Evolutionary conservation across 1,139 yeast species (phyloP), one percentile per base, ranked within the genome.

Genomic region (Nadsonia starkeyi-henricii): DNA sequence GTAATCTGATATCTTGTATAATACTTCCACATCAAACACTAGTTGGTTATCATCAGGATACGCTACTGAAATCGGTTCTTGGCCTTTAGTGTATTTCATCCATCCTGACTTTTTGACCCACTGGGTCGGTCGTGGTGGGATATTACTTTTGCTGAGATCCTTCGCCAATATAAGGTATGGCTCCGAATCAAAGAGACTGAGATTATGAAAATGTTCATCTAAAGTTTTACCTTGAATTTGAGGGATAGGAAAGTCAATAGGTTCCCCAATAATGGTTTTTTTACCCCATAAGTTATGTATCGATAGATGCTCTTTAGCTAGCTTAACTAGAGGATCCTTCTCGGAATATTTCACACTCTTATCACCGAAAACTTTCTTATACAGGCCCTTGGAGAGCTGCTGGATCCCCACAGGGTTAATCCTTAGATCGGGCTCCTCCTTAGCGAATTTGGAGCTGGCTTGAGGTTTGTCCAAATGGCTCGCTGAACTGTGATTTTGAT

Each of bases 21-120:
- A 61, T 0, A 83, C 86, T 62, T 93, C 99, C 7, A 85, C 91
- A 64, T 93, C 99, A 62, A 91, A 91, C 0, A 84, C 89, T 20
- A 89, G 61, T 4, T 76, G 78, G 23, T 72, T 68, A 50, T 79
- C 80, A 49, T 78, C 79, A 0, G 99, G 99, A 57, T 65, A 79
- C 0, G 70, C 72, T 0, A 93, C 97, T 0, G 63, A 53, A 42
- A 66, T 64, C 0, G 95, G 91, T 0, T 58, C 55, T 1, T 55
- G 55, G 1, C 77, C 79, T 0, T 69, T 64, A 3, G 67, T 76
- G 62, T 93, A 93, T 55, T 82, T 71, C 19, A 79, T 73, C 99
- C 99, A 93, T 2, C 98, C 98, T 2, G 88, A 65, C 54, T 68
- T 62, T 45, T 76, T 65, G 1, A 65, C 48, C 88, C 93, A 84